phyloP scores from a whole-genome alignment of 2,329 filamentous ascomycete species.

The Fusarium ramigenum region DNA sequence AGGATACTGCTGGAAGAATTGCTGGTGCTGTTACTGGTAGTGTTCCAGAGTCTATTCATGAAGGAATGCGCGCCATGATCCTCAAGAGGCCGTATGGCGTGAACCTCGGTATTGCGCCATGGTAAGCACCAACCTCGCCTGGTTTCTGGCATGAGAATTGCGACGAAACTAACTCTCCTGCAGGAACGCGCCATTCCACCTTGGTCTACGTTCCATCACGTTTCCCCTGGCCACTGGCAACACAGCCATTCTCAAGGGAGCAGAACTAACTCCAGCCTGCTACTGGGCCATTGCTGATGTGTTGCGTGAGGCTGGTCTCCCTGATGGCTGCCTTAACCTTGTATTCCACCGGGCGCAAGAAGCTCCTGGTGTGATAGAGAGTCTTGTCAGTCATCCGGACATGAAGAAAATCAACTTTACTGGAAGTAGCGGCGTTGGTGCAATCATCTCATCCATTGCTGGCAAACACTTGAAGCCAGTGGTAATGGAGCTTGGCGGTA shows the following conservation, averaged over 20 bases:
- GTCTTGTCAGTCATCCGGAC: not conserved
- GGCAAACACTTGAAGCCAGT: not conserved
- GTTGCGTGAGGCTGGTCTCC: not conserved
- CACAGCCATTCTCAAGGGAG: not conserved
- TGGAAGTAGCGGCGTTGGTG: not conserved
- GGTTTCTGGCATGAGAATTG: too few relatives aligned
- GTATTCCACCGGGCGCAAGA: not conserved
- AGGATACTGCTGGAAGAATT: constrained; percentile 50
- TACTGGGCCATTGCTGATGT: not conserved
- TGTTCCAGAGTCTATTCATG: constrained; percentile 38
- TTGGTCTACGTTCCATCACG: not conserved
- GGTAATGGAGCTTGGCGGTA: not conserved
- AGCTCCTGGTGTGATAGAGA: not conserved
- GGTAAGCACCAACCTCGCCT: not conserved
- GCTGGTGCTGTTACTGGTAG: constrained; percentile 39
- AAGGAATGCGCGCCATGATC: constrained; percentile 28
- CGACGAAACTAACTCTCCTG: not conserved
- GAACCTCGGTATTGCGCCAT: constrained; percentile 14
- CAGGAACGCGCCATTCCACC: not conserved
- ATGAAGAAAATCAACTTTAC: not conserved
- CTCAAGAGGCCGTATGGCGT: constrained; percentile 26
- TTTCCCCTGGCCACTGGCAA: not conserved
- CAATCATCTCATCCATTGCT: not conserved
- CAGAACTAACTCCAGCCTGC: not conserved
- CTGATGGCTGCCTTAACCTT: not conserved